Conservation (phyloP, 495 filamentous ascomycete species). For the Lophium mytilinum region DNA sequence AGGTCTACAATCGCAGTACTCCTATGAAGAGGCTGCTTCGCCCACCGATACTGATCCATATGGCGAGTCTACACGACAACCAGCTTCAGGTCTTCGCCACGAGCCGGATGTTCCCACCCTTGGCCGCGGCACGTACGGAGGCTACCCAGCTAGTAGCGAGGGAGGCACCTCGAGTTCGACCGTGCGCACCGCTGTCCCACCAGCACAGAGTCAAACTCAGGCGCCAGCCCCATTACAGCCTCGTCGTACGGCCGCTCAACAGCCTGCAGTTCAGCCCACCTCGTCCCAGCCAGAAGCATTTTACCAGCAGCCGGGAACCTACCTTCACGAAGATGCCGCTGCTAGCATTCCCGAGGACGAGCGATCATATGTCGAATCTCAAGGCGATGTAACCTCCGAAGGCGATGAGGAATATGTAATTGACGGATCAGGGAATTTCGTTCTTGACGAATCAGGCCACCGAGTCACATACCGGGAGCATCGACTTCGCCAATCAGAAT, state of each 20-base stretch:
- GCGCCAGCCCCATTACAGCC: slow-evolving; percentile 16
- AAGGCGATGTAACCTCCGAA: slow-evolving; percentile 41
- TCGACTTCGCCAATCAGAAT: slow-evolving; percentile 24
- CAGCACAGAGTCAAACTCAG: slow-evolving; percentile 6
- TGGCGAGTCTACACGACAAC: slow-evolving; percentile 37
- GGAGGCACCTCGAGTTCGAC: slow-evolving; percentile 3
- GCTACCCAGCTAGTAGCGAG: slow-evolving; percentile 6
- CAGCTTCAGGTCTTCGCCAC: slow-evolving; percentile 13
- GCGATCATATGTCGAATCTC: slow-evolving; percentile 44
- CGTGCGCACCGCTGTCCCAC: slow-evolving; percentile 7
- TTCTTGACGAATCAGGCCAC: slow-evolving; percentile 39
- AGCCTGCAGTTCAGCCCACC: slow-evolving; percentile 3
- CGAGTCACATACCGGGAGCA: slow-evolving; percentile 35
- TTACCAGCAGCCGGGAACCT: slow-evolving; percentile 40
- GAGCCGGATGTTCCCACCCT: slow-evolving; percentile 26
- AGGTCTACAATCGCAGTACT: slow-evolving; percentile 32
- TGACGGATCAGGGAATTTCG: slow-evolving; percentile 41
- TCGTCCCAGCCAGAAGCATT: slow-evolving; percentile 30
- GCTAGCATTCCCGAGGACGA: slow-evolving; percentile 35
- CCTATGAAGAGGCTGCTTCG: slow-evolving; percentile 39
- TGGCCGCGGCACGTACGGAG: slow-evolving; percentile 15
- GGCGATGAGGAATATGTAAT: slow-evolving; percentile 51
- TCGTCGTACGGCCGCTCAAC: slow-evolving; percentile 6
- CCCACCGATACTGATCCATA: slow-evolving; percentile 55
- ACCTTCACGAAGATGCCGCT: slow-evolving; percentile 31